phyloP scores from a whole-genome alignment of 371 early-diverging fungal genomes.

The Phascolomyces articulosus region DNA sequence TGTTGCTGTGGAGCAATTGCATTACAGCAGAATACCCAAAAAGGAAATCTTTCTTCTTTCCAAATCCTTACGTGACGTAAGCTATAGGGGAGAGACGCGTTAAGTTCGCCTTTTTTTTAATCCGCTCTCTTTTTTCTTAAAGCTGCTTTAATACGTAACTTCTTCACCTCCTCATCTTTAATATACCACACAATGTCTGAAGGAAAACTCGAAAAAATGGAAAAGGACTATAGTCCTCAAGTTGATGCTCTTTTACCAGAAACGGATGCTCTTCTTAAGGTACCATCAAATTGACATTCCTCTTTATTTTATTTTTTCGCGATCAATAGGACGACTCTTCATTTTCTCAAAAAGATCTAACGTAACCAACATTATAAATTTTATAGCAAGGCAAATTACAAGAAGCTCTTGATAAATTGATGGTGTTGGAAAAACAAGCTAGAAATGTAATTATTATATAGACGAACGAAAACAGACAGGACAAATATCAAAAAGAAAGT shows the following conservation, averaged over 20 bases:
- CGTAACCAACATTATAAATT: too few species aligned
- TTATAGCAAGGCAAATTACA: constrained; percentile 68
- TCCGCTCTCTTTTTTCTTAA: too few species aligned
- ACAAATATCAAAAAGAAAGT: neutral
- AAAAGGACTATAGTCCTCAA: constrained; percentile 86
- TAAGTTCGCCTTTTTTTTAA: too few species aligned
- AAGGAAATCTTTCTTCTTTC: too few species aligned
- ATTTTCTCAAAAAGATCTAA: too few species aligned
- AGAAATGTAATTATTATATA: constrained; percentile 65
- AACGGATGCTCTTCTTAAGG: constrained; percentile 74
- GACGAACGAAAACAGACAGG: neutral
- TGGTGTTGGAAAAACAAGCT: constrained; percentile 88
- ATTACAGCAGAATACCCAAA: too few species aligned
- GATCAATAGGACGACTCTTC: too few species aligned
- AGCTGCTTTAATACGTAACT: neutral
- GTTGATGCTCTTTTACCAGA: constrained; percentile 82
- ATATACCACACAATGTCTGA: constrained; percentile 42
- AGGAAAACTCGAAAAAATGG: constrained; percentile 84
- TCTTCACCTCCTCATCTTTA: too few species aligned
- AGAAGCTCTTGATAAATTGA: constrained; percentile 83
- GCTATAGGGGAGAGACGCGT: too few species aligned
- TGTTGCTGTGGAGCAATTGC: too few species aligned
- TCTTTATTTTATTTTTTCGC: neutral
- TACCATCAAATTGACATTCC: constrained; percentile 21
- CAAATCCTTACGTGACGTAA: too few species aligned